These are phyloP conservation scores for Coemansia umbellata DNA, from an alignment of 192 early-diverging fungal species.

Conservation along the genomic window DNA sequence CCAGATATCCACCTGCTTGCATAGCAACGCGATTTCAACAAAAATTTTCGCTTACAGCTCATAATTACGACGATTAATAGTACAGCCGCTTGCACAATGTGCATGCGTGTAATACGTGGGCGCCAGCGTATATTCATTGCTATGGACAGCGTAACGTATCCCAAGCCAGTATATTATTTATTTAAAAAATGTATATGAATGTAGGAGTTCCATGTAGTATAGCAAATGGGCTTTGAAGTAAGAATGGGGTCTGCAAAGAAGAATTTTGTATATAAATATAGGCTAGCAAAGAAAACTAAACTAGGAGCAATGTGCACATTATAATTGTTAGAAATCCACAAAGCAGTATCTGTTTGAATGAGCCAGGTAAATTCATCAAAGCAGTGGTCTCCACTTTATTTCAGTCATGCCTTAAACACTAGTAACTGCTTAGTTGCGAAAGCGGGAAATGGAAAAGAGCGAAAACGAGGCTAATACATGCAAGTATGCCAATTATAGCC, in stretches of 20 bases:
- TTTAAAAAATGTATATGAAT: background rate
- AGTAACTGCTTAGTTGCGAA: constrained; percentile 1
- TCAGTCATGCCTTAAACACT: constrained; percentile 4
- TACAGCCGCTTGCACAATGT: constrained; percentile 41
- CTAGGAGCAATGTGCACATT: too few relatives aligned
- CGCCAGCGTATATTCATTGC: background rate
- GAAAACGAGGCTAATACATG: background rate
- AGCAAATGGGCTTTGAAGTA: too few relatives aligned
- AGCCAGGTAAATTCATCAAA: too few relatives aligned
- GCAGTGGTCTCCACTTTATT: background rate
- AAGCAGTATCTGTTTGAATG: too few relatives aligned
- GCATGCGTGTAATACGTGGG: constrained; percentile 32
- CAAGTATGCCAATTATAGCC: constrained; percentile 1
- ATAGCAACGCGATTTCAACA: too few relatives aligned
- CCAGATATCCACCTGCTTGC: too few relatives aligned
- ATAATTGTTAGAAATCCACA: too few relatives aligned
- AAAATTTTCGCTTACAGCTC: constrained; percentile 38
- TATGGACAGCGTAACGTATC: too few relatives aligned
- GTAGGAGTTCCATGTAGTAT: too few relatives aligned
- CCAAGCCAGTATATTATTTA: background rate
- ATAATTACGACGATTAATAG: constrained; percentile 45
- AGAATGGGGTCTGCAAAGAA: too few relatives aligned
- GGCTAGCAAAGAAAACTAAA: too few relatives aligned
- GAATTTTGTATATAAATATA: too few relatives aligned
- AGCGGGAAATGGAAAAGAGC: background rate